These are phyloP conservation scores for Mycena vitilis DNA, from an alignment of 768 basidiomycete genomes.

Conservation along the genomic window DNA sequence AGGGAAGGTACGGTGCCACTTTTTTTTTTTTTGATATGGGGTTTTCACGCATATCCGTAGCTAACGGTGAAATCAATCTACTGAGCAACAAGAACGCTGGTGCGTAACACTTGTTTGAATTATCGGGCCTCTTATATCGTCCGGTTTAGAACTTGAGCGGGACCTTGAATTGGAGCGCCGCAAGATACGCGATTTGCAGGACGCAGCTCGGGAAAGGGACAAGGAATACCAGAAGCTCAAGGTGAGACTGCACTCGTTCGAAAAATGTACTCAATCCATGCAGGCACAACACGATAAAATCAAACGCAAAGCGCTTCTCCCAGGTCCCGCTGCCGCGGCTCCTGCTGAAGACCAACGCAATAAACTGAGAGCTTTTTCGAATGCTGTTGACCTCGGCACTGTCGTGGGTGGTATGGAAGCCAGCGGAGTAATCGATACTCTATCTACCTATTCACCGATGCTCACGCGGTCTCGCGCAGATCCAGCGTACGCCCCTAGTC, in stretches of 20 bases:
- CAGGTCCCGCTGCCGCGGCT: slow-evolving; percentile 45
- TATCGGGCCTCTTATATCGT: too few species aligned
- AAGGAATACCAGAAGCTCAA: slow-evolving; percentile 92
- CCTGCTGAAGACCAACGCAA: slow-evolving; percentile 43
- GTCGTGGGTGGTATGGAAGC: slow-evolving; percentile 77
- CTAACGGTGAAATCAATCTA: slow-evolving; percentile 80
- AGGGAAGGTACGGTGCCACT: slow-evolving; percentile 70
- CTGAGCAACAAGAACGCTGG: slow-evolving; percentile 77
- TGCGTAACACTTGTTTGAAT: slow-evolving; percentile 40
- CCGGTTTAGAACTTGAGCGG: slow-evolving; percentile 72
- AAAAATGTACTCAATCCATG: background rate
- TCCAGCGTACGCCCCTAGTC: slow-evolving; percentile 76
- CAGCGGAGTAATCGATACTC: slow-evolving; percentile 58
- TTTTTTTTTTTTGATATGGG: background rate
- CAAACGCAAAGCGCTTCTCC: slow-evolving; percentile 81
- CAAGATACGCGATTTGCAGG: slow-evolving; percentile 79
- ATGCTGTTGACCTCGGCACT: slow-evolving; percentile 60
- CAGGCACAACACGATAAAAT: slow-evolving; percentile 85
- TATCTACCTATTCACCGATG: slow-evolving; percentile 4
- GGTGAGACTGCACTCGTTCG: slow-evolving; percentile 47
- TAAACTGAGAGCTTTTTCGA: slow-evolving; percentile 43
- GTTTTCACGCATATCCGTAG: slow-evolving; percentile 47
- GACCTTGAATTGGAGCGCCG: slow-evolving; percentile 85
- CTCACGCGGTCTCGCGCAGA: slow-evolving; percentile 49
- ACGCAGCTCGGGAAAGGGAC: slow-evolving; percentile 79